Percentiles rank a stretch among this genome's conserved stretches.
These are phyloP conservation scores for Paramecium sexaurelia DNA, from an alignment of 73 alveolate genomes.

Conservation along the genomic window DNA sequence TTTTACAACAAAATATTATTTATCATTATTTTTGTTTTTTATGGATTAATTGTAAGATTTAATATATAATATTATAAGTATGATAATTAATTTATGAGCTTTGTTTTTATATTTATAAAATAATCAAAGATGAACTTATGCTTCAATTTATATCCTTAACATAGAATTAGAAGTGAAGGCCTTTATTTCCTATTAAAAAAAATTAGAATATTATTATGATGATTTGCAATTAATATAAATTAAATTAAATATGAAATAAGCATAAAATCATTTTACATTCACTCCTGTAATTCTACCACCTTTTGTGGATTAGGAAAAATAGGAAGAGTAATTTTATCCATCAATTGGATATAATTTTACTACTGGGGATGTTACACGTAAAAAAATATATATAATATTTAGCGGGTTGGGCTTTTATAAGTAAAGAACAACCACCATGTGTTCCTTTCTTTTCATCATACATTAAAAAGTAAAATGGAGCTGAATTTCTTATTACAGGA, in stretches of 20 bases:
- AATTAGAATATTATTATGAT: background rate
- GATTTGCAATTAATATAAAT: background rate
- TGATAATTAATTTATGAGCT: too few species aligned
- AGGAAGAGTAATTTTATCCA: slow-evolving; percentile 31
- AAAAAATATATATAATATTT: background rate
- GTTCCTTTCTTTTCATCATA: slow-evolving; percentile 12
- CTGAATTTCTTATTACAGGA: background rate
- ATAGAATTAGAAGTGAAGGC: too few species aligned
- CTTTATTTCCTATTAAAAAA: too few species aligned
- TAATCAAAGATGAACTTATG: too few species aligned
- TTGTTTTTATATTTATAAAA: too few species aligned
- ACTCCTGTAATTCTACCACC: slow-evolving; percentile 5
- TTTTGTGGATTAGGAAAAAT: background rate
- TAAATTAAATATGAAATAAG: background rate
- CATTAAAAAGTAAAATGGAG: background rate
- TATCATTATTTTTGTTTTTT: background rate
- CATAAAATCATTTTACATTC: background rate
- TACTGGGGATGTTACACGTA: background rate
- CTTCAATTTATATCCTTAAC: too few species aligned
- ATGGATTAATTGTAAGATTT: background rate
- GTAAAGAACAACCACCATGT: background rate
- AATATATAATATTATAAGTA: background rate
- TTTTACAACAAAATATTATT: background rate
- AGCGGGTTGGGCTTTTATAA: background rate
- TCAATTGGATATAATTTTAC: background rate